These are phyloP conservation scores for Globisporangium radiosum DNA, from an alignment of 352 stramenopile genomes.

Conservation along the genomic window DNA sequence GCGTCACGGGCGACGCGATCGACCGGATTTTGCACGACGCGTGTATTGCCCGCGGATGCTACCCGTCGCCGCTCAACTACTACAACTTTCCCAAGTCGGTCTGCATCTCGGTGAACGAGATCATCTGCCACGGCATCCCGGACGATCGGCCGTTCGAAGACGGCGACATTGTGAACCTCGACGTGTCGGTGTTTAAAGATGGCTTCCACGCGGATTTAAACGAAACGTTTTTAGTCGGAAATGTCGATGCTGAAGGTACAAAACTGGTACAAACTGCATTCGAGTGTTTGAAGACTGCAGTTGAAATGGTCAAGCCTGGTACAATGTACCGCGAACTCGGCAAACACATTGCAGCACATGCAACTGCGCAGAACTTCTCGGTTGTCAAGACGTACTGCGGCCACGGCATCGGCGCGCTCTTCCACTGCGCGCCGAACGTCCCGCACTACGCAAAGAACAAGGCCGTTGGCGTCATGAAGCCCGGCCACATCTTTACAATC, in stretches of 20 bases:
- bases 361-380: slow-evolving; percentile 82
- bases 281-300: slow-evolving; percentile 84
- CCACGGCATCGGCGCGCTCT: slow-evolving; percentile 96
- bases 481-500: slow-evolving; percentile 98
- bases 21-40: slow-evolving; percentile 94
- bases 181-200: slow-evolving; percentile 96
- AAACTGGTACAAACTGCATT: slow-evolving; percentile 94
- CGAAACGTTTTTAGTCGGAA: slow-evolving; percentile 97
- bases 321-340: slow-evolving; percentile 96
- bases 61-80: slow-evolving; percentile 98
- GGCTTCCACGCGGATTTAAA: slow-evolving; percentile 98
- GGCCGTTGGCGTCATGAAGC: slow-evolving; percentile 95
- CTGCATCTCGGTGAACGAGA: slow-evolving; percentile 90
- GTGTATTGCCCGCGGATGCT: slow-evolving; percentile 88
- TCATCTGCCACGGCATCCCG: slow-evolving; percentile 97
- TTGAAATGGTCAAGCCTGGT: slow-evolving; percentile 90
- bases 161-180: slow-evolving; percentile 98
- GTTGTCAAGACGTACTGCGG: slow-evolving; percentile 98
- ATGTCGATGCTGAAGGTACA: slow-evolving; percentile 90
- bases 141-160: slow-evolving; percentile 93
- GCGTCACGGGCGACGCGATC: slow-evolving; percentile 96
- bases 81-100: slow-evolving; percentile 96
- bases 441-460: slow-evolving; percentile 99
- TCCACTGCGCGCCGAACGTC: slow-evolving; percentile 96
- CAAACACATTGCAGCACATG: slow-evolving; percentile 89